Evolutionary conservation across 164 flowering plant species (phyloP).

Genomic region (Tinospora cordifolia): DNA sequence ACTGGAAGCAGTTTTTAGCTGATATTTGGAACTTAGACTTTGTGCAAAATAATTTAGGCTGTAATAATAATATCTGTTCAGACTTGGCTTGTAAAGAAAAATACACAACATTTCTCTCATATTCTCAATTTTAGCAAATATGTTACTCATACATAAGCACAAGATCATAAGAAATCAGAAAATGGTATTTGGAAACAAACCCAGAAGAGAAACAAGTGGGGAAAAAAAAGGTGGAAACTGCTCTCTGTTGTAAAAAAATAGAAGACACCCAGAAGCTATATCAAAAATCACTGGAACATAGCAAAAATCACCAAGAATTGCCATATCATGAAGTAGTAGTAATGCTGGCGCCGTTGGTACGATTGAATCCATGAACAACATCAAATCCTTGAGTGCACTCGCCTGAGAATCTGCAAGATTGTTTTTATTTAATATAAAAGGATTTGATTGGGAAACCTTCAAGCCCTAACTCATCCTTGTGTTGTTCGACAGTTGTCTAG

Average conservation of each 20-base stretch:
- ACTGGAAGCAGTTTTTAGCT: too few relatives aligned
- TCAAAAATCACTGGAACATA: not conserved
- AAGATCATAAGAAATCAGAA: not conserved
- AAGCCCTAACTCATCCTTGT: too few relatives aligned
- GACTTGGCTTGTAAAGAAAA: too few relatives aligned
- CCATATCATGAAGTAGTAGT: not conserved
- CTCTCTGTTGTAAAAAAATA: not conserved
- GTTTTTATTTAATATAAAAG: too few relatives aligned
- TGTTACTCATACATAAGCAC: not conserved
- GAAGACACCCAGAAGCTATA: not conserved
- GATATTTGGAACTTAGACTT: too few relatives aligned
- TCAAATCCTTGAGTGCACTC: slow-evolving; percentile 46
- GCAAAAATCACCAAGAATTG: not conserved
- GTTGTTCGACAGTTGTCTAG: too few relatives aligned
- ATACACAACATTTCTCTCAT: too few relatives aligned
- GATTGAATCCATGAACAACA: slow-evolving; percentile 23
- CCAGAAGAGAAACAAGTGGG: too few relatives aligned
- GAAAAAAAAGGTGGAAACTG: not conserved
- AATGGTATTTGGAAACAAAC: not conserved
- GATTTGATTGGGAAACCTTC: too few relatives aligned
- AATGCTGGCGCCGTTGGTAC: slow-evolving; percentile 3
- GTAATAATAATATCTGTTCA: too few relatives aligned
- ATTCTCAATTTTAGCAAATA: too few relatives aligned
- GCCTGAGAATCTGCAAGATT: slow-evolving; percentile 49
- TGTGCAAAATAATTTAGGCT: too few relatives aligned